Evolutionary conservation across 129 eudicot species (phyloP).

Genomic region (Tanacetum coccineum): DNA sequence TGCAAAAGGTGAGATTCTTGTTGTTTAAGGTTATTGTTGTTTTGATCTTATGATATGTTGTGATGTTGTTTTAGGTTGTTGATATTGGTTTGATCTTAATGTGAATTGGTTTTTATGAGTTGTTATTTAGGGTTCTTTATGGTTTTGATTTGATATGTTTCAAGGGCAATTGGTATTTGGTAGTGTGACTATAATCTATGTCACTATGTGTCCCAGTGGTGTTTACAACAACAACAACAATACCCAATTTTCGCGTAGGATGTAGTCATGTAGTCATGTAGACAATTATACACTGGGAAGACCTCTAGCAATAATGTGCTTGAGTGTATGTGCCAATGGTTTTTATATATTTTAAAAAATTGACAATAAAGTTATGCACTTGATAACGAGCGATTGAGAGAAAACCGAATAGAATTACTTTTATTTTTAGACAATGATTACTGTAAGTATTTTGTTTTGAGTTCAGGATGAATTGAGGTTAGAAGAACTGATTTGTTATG

Average conservation of each 20-base stretch:
- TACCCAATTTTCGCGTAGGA: no score
- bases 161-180: constrained; percentile 1
- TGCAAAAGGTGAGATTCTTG: constrained; percentile 47
- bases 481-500: neutral
- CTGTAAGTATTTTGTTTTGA: neutral
- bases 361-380: neutral
- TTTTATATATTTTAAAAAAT: neutral
- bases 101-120: no score
- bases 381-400: neutral
- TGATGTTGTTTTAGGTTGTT: neutral
- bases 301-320: no score
- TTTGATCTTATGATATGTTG: constrained; percentile 15
- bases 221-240: no score
- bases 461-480: neutral
- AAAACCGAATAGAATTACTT: no score
- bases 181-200: neutral
- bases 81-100: constrained; percentile 3
- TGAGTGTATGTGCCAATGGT: neutral
- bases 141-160: neutral
- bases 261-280: no score
- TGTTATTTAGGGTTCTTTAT: no score
- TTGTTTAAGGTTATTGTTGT: no score
- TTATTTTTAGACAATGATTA: no score
- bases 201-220: no score
- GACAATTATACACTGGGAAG: no score